Base-by-base conservation (phyloP, 768 basidiomycete genomes). In the Mycena rebaudengoi region DNA sequence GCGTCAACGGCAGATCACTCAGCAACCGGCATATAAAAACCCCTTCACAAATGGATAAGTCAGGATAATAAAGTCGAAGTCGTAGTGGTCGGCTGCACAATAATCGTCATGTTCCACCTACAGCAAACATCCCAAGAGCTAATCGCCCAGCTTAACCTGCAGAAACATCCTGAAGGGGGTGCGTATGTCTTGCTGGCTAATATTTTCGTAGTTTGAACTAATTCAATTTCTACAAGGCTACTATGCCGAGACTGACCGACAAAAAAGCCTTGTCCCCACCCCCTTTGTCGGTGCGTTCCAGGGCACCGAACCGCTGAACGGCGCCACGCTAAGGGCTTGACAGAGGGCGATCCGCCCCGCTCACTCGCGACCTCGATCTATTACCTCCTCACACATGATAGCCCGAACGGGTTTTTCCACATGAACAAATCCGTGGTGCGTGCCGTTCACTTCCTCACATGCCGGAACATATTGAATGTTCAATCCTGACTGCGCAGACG, bases 351-450 rank as follows among this genome's bases (percentile, higher is more conserved):
- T 20, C 67, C 72, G 29, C 62, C 61, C 12, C 74, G 81, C 5
- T 68, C 75, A 12, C 69, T 85, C 16, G 78, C 78, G 23, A 85
- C 83, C 0, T 73, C 81, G 23, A 85, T 86, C 39, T 83, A 82
- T 72, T 86, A 85, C 65, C 73, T 86, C 12, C 75, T 85, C 26
- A 77, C 77, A 5, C 65, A 76, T 23, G 79, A 82, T 18, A 73
- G 74, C 25, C 78, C 79, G 4, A 69, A 72, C 41, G 81, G 83
- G 4, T 65, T 76, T 18, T 74, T 85, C 58, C 82, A 84, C 60
- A 80, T 80, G 70, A 84, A 85, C 73, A 84, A 84, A 66, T 83
- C 81, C 2, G 74, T 80, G 21, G 82, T 81, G 64, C 46, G 80
- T 72, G n/a, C 25, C 28, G 23, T 45, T 29, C 21, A 11, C 61